A percentile compares a stretch with the other conserved stretches of the same genome.
phyloP scores from a whole-genome alignment of 257 asterid species.

The Nicotiana tomentosiformis region DNA sequence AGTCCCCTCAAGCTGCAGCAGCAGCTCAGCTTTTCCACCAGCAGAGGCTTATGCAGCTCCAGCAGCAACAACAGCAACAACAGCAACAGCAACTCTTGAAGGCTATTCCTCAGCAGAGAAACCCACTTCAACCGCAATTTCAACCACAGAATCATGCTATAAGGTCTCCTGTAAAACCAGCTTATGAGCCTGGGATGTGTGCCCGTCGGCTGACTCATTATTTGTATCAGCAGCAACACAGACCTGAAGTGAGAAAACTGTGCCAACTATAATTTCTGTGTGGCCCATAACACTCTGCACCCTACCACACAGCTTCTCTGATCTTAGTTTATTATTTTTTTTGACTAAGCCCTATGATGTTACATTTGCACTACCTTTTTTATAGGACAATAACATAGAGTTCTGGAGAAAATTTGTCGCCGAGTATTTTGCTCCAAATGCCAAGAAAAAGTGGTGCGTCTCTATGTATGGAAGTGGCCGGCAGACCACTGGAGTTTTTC shows the following conservation, averaged over 20 bases:
- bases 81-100: slow-evolving; percentile 84
- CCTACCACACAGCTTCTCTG: neutral
- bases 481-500: slow-evolving; percentile 87
- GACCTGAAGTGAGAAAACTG: slow-evolving; percentile 67
- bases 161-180: slow-evolving; percentile 62
- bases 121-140: slow-evolving; percentile 53
- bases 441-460: slow-evolving; percentile 97
- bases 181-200: slow-evolving; percentile 98
- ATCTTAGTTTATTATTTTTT: too few relatives aligned
- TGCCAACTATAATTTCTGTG: neutral
- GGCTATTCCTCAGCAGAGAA: slow-evolving; percentile 75
- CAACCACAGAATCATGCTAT: slow-evolving; percentile 55
- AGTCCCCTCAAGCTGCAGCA: slow-evolving; percentile 61
- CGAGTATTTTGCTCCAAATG: slow-evolving; percentile 84
- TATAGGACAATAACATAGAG: slow-evolving; percentile 81
- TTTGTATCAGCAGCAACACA: slow-evolving; percentile 94
- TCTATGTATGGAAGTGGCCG: slow-evolving; percentile 97
- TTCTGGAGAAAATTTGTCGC: slow-evolving; percentile 90
- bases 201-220: slow-evolving; percentile 92
- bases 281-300: neutral
- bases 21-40: slow-evolving; percentile 81
- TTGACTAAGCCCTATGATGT: too few relatives aligned
- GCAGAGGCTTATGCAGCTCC: slow-evolving; percentile 72
- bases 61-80: slow-evolving; percentile 87
- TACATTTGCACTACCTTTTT: neutral